phyloP scores from a whole-genome alignment of 805 yeast genomes.

The Lipomyces spencermartinsiae region DNA sequence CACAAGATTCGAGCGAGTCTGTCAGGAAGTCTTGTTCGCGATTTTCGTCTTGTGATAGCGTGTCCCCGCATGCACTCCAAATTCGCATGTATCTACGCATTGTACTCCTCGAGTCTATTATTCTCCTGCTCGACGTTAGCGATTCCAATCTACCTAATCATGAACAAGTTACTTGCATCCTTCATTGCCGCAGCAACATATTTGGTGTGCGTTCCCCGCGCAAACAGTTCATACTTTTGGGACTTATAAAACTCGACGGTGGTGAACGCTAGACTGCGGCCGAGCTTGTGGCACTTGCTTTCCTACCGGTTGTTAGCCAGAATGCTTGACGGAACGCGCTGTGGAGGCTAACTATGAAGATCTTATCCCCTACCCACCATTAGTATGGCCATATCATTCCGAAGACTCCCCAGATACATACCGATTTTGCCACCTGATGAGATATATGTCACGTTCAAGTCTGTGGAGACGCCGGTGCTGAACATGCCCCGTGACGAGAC shows the following conservation, averaged over 20 bases:
- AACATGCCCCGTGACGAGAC: conserved; percentile 51
- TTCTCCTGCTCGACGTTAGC: conserved; percentile 15
- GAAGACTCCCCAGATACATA: background rate
- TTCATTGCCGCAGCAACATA: conserved; percentile 48
- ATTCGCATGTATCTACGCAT: conserved; percentile 6
- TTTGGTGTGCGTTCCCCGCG: conserved; percentile 54
- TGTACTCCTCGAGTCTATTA: conserved; percentile 24
- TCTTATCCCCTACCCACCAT: conserved; percentile 31
- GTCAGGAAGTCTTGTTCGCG: background rate
- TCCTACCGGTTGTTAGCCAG: conserved; percentile 28
- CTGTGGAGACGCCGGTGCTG: conserved; percentile 54
- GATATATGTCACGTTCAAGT: conserved; percentile 50
- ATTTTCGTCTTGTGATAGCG: background rate
- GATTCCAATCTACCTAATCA: background rate
- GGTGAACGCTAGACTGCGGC: conserved; percentile 52
- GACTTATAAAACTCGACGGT: conserved; percentile 46
- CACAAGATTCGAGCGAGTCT: background rate
- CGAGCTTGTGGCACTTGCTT: conserved; percentile 48
- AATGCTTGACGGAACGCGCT: background rate
- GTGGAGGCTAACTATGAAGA: conserved; percentile 32
- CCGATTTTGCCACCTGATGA: conserved; percentile 49
- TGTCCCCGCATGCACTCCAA: background rate
- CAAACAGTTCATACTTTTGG: conserved; percentile 43
- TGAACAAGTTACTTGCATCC: conserved; percentile 43
- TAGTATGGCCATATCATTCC: background rate